These are phyloP conservation scores for Kwoniella newhampshirensis DNA, from an alignment of 768 basidiomycete genomes.

Conservation along the genomic window DNA sequence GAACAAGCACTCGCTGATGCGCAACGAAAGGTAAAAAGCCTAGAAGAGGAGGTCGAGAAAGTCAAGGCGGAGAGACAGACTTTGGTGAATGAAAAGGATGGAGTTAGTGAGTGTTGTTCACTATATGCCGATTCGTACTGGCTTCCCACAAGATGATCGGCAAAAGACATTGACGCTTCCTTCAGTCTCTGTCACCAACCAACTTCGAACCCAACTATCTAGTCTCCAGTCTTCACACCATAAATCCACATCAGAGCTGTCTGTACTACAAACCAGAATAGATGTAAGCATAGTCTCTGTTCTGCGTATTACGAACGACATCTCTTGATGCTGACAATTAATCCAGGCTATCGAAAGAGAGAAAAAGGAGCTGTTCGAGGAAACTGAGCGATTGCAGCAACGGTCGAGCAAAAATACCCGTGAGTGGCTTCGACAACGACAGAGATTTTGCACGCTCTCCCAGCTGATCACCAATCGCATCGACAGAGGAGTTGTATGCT, in stretches of 20 bases:
- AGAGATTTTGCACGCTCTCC: neutral
- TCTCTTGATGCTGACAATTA: too few species aligned
- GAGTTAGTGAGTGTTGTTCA: slow-evolving; percentile 54
- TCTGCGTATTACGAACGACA: too few species aligned
- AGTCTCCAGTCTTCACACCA: slow-evolving; percentile 35
- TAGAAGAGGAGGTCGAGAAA: slow-evolving; percentile 60
- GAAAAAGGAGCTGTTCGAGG: slow-evolving; percentile 81
- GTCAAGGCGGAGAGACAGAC: slow-evolving; percentile 68
- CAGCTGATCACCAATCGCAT: neutral
- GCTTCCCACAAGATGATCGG: slow-evolving; percentile 41
- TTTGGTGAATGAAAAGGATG: slow-evolving; percentile 53
- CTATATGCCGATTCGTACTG: too few species aligned
- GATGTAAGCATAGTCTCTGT: too few species aligned
- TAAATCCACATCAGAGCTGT: slow-evolving; percentile 58
- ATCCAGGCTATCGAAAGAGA: slow-evolving; percentile 77
- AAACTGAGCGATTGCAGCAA: slow-evolving; percentile 78
- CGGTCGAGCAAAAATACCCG: slow-evolving; percentile 74
- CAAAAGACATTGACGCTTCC: neutral
- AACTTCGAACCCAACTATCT: slow-evolving; percentile 38
- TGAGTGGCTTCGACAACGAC: slow-evolving; percentile 49
- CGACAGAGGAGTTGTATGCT: slow-evolving; percentile 32
- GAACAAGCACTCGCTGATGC: slow-evolving; percentile 46
- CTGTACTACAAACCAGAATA: slow-evolving; percentile 63
- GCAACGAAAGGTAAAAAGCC: slow-evolving; percentile 25
- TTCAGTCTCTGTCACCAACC: slow-evolving; percentile 31